These are phyloP conservation scores for Bipolaris oryzae DNA, from an alignment of 2,329 filamentous ascomycete species.

Conservation along the genomic window DNA sequence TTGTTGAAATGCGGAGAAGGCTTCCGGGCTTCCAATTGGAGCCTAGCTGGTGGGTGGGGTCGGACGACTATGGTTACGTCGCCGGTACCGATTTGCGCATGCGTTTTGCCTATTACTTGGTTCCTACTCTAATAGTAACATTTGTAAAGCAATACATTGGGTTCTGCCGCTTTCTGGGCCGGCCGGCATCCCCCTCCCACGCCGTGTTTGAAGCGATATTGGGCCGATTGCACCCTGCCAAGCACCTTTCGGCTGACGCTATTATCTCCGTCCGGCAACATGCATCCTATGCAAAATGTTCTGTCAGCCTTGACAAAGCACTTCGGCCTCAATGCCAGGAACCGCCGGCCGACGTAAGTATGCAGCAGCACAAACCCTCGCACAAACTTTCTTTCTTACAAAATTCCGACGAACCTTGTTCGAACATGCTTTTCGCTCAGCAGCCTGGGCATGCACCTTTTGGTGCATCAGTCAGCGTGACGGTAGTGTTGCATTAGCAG, in stretches of 20 bases:
- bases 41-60: constrained; percentile 4
- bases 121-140: constrained; percentile 1
- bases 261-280: neutral
- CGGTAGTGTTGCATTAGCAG: neutral
- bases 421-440: neutral
- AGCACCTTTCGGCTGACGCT: constrained; percentile 1
- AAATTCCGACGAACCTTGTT: no score
- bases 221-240: constrained; percentile 1
- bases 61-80: constrained; percentile 2
- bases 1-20: constrained; percentile 1
- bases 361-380: neutral
- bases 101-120: constrained; percentile 1
- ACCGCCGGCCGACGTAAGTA: neutral
- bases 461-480: neutral
- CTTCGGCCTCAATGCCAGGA: neutral
- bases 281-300: neutral
- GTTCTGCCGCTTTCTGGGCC: neutral
- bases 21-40: constrained; percentile 3
- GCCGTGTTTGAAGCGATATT: constrained; percentile 4
- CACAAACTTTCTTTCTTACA: neutral
- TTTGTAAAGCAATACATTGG: constrained; percentile 3
- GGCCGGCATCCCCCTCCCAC: neutral
- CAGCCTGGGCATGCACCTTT: neutral
- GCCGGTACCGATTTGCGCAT: constrained; percentile 3
- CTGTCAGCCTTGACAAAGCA: neutral